Conservation (phyloP, 192 early-diverging fungal species). For the Radiomyces spectabilis region DNA sequence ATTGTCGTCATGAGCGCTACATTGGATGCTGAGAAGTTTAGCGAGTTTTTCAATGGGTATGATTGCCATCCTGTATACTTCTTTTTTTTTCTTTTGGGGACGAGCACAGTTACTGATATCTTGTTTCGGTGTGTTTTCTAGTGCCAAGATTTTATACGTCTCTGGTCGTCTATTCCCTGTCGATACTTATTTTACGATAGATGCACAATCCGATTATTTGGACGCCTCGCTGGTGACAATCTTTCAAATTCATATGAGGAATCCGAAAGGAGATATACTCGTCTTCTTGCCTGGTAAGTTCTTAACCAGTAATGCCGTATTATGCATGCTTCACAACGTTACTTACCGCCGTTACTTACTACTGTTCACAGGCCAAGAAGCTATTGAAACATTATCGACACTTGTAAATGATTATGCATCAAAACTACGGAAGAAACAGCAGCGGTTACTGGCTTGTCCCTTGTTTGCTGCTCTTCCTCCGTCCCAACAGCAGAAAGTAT, state of each 20-base stretch:
- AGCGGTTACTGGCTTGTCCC: constrained; percentile 71
- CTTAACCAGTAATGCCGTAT: neutral
- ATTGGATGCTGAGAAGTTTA: constrained; percentile 88
- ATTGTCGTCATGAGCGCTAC: constrained; percentile 97
- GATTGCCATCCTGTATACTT: too few relatives aligned
- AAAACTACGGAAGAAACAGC: constrained; percentile 44
- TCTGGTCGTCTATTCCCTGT: constrained; percentile 91
- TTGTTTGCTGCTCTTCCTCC: constrained; percentile 91
- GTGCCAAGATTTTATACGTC: constrained; percentile 78
- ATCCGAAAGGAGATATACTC: constrained; percentile 84
- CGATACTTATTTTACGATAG: constrained; percentile 64
- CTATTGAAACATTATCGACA: constrained; percentile 86
- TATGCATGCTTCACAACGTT: neutral
- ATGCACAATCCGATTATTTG: constrained; percentile 86
- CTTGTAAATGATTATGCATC: constrained; percentile 69
- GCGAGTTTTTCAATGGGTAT: constrained; percentile 79
- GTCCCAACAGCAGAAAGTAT: constrained; percentile 82
- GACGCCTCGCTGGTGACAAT: constrained; percentile 81
- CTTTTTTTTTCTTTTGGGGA: neutral
- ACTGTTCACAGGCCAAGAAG: constrained; percentile 60
- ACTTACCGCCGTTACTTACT: neutral
- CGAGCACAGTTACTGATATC: neutral
- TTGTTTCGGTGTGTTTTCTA: constrained; percentile 13
- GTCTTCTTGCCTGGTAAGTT: constrained; percentile 82
- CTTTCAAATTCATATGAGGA: constrained; percentile 85